Percentiles rank a stretch among this genome's conserved stretches.
phyloP scores from a whole-genome alignment of 306 rosid species.

The Vachellia collinsii region DNA sequence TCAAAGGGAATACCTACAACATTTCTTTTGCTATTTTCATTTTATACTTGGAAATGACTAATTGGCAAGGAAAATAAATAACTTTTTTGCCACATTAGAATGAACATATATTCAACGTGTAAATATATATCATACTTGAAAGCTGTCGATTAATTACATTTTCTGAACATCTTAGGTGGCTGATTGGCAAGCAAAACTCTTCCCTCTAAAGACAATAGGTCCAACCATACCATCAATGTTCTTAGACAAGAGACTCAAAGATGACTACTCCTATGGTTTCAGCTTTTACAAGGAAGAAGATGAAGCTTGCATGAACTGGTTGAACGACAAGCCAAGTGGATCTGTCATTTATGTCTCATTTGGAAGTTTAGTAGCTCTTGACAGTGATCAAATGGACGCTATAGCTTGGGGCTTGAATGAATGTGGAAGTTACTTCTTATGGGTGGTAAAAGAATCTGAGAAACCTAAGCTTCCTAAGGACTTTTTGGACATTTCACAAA shows the following conservation, averaged over 20 bases:
- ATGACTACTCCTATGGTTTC: not conserved
- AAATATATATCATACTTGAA: not conserved
- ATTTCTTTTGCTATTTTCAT: not conserved
- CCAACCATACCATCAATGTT: slow-evolving; percentile 21
- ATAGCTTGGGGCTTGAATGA: slow-evolving; percentile 6
- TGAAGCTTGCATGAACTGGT: not conserved
- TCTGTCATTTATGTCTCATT: slow-evolving; percentile 12
- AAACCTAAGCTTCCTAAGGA: not conserved
- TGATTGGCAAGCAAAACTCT: slow-evolving; percentile 10
- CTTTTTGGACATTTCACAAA: not conserved
- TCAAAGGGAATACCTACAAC: too few species aligned
- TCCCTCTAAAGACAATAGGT: not conserved
- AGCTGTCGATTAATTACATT: not conserved
- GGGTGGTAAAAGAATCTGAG: slow-evolving; percentile 3
- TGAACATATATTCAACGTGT: not conserved
- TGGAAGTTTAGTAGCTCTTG: not conserved
- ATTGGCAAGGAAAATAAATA: not conserved
- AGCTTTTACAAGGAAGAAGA: not conserved
- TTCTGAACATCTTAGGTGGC: not conserved
- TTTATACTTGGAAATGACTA: not conserved
- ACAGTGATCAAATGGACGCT: not conserved
- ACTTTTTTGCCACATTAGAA: not conserved
- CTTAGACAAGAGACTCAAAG: slow-evolving; percentile 3
- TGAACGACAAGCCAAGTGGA: not conserved
- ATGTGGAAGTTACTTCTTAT: not conserved